Conservation (phyloP, 768 basidiomycete genomes). For the Galerina marginata region DNA sequence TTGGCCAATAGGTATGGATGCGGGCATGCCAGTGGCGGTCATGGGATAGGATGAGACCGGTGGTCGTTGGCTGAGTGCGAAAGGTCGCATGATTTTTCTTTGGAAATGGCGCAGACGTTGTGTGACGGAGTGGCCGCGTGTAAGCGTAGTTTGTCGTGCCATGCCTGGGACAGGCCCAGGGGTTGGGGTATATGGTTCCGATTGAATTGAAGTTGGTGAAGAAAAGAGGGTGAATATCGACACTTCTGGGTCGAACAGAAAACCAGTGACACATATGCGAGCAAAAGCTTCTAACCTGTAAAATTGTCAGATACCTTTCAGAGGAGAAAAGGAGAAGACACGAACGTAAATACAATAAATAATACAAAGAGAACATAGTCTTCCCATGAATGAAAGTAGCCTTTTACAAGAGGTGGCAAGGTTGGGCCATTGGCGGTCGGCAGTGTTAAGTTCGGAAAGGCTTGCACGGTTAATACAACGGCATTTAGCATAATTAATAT, state of each 20-base stretch:
- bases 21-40: conserved; percentile 13
- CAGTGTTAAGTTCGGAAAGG: conserved; percentile 64
- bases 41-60: conserved; percentile 33
- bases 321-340: conserved; percentile 17
- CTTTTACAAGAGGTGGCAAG: conserved; percentile 50
- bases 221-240: conserved; percentile 55
- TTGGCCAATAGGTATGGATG: conserved; percentile 15
- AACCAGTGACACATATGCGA: conserved; percentile 88
- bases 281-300: conserved; percentile 84
- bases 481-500: conserved; percentile 85
- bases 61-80: conserved; percentile 45
- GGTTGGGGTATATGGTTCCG: conserved; percentile 34
- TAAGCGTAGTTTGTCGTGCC: conserved; percentile 43
- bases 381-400: conserved; percentile 91
- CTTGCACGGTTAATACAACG: conserved; percentile 80
- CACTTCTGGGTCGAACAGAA: conserved; percentile 85
- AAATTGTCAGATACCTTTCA: not conserved
- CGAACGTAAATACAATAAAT: conserved; percentile 87
- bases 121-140: conserved; percentile 51
- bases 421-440: conserved; percentile 45
- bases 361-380: conserved; percentile 85
- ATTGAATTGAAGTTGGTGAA: conserved; percentile 37
- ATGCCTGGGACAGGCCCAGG: conserved; percentile 34
- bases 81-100: conserved; percentile 56
- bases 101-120: conserved; percentile 51